phyloP scores from a whole-genome alignment of 805 yeast species.

The Wickerhamiella siamensis region DNA sequence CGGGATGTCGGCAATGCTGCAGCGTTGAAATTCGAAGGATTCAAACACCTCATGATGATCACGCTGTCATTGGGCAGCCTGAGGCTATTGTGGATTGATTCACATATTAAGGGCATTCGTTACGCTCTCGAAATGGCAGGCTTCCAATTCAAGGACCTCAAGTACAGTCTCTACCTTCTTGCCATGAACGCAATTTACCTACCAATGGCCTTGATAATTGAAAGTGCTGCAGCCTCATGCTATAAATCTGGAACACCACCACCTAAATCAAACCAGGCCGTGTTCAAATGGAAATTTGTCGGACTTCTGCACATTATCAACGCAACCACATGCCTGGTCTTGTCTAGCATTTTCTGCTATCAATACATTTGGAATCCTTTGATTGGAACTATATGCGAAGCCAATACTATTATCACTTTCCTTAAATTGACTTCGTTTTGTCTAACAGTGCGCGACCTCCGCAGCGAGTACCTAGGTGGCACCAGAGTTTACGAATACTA shows the following conservation, averaged over 20 bases:
- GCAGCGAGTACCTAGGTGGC: constrained; percentile 21
- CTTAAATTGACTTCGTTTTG: constrained; percentile 32
- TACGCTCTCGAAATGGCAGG: constrained; percentile 23
- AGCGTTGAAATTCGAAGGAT: constrained; percentile 23
- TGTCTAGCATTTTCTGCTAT: constrained; percentile 17
- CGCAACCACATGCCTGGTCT: constrained; percentile 11
- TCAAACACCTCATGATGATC: constrained; percentile 29
- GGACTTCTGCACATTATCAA: constrained; percentile 25
- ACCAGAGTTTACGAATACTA: constrained; percentile 24
- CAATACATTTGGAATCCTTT: constrained; percentile 28
- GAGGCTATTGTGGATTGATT: constrained; percentile 28
- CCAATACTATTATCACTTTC: constrained; percentile 29
- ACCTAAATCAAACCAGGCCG: constrained; percentile 1
- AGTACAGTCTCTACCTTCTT: constrained; percentile 18
- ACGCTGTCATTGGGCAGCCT: constrained; percentile 28
- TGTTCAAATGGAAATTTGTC: constrained; percentile 22
- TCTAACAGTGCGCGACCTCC: constrained; percentile 32
- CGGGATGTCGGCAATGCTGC: constrained; percentile 9
- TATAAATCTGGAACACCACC: constrained; percentile 1
- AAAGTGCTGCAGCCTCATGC: constrained; percentile 19
- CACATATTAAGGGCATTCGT: constrained; percentile 26
- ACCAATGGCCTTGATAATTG: constrained; percentile 27
- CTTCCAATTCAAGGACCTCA: constrained; percentile 22
- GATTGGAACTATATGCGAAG: constrained; percentile 31
- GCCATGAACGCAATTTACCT: constrained; percentile 24